Conservation (phyloP, 164 flowering plant genomes). For the Umbilicus rupestris region DNA sequence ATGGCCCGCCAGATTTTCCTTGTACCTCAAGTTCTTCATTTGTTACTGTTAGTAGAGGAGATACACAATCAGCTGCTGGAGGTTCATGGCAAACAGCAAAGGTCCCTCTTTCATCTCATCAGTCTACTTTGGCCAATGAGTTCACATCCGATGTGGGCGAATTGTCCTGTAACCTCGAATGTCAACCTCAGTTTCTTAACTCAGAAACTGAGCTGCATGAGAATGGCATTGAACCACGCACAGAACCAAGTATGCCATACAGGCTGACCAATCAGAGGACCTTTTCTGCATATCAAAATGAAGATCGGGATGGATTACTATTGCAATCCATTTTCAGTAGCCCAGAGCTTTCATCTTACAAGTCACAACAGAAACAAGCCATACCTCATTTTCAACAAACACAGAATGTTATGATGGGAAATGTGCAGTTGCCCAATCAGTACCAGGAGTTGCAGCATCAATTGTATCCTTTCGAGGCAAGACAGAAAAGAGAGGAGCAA, state of each 20-base stretch:
- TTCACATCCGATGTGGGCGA: constrained; percentile 25
- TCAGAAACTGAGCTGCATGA: constrained; percentile 32
- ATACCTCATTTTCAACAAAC: constrained; percentile 33
- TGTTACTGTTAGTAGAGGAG: constrained; percentile 21
- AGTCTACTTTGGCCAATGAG: constrained; percentile 28
- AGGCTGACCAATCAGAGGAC: constrained; percentile 19
- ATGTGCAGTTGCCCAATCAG: constrained; percentile 28
- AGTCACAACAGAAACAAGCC: constrained; percentile 31
- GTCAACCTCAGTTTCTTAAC: constrained; percentile 26
- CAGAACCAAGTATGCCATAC: constrained; percentile 20
- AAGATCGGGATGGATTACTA: constrained; percentile 31
- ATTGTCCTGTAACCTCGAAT: constrained; percentile 28
- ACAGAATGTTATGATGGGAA: constrained; percentile 24
- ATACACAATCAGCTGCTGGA: constrained; percentile 21
- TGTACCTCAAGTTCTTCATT: constrained; percentile 20
- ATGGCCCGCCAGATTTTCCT: constrained; percentile 18
- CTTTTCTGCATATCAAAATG: constrained; percentile 36
- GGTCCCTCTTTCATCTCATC: constrained; percentile 26
- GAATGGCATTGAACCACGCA: constrained; percentile 10
- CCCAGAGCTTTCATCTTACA: constrained; percentile 26
- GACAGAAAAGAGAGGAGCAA: constrained; percentile 37
- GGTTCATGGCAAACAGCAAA: constrained; percentile 38
- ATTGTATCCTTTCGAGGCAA: constrained; percentile 29
- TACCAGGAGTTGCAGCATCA: constrained; percentile 36
- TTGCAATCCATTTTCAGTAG: constrained; percentile 44